Evolutionary conservation across 2,329 filamentous ascomycete genomes (phyloP).

Genomic region (Rhynchosporium graminicola): DNA sequence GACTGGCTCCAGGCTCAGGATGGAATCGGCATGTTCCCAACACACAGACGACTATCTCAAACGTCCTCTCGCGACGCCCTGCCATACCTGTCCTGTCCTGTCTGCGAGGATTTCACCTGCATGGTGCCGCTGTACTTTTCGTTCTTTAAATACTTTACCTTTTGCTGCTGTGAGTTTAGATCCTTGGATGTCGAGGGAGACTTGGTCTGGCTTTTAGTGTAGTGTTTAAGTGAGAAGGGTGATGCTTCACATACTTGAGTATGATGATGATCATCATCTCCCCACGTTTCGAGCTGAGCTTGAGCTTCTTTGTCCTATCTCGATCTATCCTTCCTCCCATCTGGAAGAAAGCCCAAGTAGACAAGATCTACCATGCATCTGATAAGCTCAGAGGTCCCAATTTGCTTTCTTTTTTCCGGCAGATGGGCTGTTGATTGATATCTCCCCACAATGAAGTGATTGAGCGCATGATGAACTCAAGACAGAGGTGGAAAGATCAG

Average conservation of each 20-base stretch:
- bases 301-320: neutral
- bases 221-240: neutral
- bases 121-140: constrained; percentile 11
- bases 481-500: neutral
- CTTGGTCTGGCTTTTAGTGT: too few relatives aligned
- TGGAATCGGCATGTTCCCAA: constrained; percentile 13
- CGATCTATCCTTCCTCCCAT: neutral
- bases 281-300: constrained; percentile 19
- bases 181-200: neutral
- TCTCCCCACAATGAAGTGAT: neutral
- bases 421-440: constrained; percentile 1
- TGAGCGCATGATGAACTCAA: neutral
- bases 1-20: constrained; percentile 18
- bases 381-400: constrained; percentile 28
- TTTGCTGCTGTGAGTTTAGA: neutral
- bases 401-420: constrained; percentile 18
- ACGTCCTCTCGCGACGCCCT: constrained; percentile 23
- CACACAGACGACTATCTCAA: constrained; percentile 3
- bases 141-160: constrained; percentile 13
- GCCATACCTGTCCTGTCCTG: neutral
- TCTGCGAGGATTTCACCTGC: neutral
- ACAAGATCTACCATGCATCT: neutral
- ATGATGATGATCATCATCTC: constrained; percentile 24
- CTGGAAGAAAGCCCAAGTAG: neutral
- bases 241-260: constrained; percentile 25